These are phyloP conservation scores for Schrenkiella parvula DNA, from an alignment of 345 rosid genomes.

Conservation along the genomic window DNA sequence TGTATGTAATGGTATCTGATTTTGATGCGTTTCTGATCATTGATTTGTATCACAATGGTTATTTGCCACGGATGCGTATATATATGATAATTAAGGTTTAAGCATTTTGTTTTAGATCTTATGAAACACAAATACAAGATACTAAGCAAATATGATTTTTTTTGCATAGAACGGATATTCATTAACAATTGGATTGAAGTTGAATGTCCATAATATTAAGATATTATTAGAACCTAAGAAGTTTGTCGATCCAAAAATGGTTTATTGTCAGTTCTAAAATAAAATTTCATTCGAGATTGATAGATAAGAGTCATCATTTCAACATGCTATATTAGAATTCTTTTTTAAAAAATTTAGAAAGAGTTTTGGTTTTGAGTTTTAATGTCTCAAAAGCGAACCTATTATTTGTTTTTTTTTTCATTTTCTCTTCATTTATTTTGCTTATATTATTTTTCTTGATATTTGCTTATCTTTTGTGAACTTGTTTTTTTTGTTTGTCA, in stretches of 20 bases:
- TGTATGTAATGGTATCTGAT: conserved; percentile 10
- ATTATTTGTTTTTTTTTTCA: too few species aligned
- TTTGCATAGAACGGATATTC: not conserved
- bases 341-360: too few species aligned
- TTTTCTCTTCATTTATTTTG: too few species aligned
- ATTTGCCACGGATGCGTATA: not conserved
- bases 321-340: too few species aligned
- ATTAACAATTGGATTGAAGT: not conserved
- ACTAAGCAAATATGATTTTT: not conserved
- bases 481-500: too few species aligned
- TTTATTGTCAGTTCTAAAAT: too few species aligned
- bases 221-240: not conserved
- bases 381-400: too few species aligned
- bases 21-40: not conserved
- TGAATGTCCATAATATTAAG: not conserved
- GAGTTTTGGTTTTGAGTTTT: too few species aligned
- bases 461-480: too few species aligned
- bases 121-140: not conserved
- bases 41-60: not conserved
- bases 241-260: not conserved
- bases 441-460: too few species aligned
- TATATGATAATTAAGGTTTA: not conserved
- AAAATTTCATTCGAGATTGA: too few species aligned
- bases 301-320: too few species aligned
- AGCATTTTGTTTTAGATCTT: not conserved